phyloP scores from a whole-genome alignment of 257 asterid species.

The Solanum gandarillasii region DNA sequence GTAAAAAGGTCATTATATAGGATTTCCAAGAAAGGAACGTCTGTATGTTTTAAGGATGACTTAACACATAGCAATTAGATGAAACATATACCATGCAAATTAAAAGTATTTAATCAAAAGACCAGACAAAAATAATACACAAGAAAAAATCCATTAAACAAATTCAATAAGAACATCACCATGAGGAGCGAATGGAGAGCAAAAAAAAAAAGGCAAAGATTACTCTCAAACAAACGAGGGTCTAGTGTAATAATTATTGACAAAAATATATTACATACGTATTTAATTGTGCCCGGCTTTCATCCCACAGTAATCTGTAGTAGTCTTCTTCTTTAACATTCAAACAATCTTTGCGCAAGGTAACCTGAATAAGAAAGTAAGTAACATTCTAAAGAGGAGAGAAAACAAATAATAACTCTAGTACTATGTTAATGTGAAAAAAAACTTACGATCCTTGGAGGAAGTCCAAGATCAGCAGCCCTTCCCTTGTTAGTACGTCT shows the following conservation, averaged over 20 bases:
- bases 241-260: not conserved
- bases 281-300: conserved; percentile 73
- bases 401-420: not conserved
- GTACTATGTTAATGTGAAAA: not conserved
- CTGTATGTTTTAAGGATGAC: not conserved
- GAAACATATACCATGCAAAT: too few species aligned
- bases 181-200: not conserved
- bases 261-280: conserved; percentile 38
- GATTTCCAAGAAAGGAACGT: not conserved
- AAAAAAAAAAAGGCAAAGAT: not conserved
- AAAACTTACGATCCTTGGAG: conserved; percentile 63
- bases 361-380: conserved; percentile 37
- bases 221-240: not conserved
- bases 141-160: not conserved
- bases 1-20: not conserved
- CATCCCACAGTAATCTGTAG: conserved; percentile 65
- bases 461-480: conserved; percentile 96
- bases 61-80: not conserved
- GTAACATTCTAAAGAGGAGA: not conserved
- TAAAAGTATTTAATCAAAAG: too few species aligned
- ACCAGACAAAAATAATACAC: too few species aligned
- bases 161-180: not conserved
- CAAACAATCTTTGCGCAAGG: conserved; percentile 59
- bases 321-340: conserved; percentile 85
- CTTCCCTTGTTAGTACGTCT: conserved; percentile 96